Evolutionary conservation across 345 rosid genomes (phyloP).

Genomic region (Jatropha curcas): DNA sequence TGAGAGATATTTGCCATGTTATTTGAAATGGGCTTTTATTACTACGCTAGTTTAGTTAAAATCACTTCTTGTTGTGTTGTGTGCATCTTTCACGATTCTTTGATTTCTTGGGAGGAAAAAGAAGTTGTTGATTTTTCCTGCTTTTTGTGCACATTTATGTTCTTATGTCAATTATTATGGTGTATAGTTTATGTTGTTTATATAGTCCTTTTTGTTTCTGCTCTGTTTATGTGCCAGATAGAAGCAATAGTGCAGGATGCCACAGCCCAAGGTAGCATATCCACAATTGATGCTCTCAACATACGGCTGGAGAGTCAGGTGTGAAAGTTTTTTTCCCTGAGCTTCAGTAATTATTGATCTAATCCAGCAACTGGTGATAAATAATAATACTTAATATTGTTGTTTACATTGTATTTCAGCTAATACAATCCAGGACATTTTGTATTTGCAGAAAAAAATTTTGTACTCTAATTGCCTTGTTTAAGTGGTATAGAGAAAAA

Average conservation of each 20-base stretch:
- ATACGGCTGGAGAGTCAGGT: constrained; percentile 79
- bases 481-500: neutral
- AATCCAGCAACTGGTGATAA: neutral
- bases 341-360: neutral
- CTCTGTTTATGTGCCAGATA: constrained; percentile 40
- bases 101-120: neutral
- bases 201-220: neutral
- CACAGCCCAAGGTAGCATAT: constrained; percentile 68
- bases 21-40: neutral
- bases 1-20: neutral
- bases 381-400: neutral
- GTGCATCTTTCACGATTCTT: neutral
- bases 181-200: neutral
- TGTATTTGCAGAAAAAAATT: neutral
- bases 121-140: neutral
- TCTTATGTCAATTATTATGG: neutral
- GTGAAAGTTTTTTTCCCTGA: constrained; percentile 14
- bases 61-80: neutral
- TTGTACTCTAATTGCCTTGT: neutral
- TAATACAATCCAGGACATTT: neutral
- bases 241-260: constrained; percentile 81
- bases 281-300: constrained; percentile 68
- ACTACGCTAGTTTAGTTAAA: neutral
- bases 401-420: neutral
- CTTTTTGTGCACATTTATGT: neutral